Percentiles rank a stretch among this genome's conserved stretches.
phyloP scores from a whole-genome alignment of 176 grass and related monocot species.

The Puya raimondii region DNA sequence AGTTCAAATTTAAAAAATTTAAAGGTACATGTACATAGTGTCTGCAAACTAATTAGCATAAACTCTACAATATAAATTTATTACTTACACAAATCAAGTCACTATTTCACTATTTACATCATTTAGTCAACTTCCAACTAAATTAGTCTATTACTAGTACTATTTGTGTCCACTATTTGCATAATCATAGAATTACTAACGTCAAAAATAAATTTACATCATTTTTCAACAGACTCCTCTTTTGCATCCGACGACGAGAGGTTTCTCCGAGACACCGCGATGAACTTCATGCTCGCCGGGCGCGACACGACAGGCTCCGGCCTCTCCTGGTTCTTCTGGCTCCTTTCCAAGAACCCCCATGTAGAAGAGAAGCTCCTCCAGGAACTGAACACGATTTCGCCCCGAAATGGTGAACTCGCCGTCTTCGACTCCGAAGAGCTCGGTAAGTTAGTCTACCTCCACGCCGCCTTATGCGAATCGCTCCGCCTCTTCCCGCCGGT shows the following conservation, averaged over 20 bases:
- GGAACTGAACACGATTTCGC: conserved; percentile 33
- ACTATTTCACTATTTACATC: too few relatives aligned
- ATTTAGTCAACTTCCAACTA: too few relatives aligned
- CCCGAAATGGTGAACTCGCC: conserved; percentile 1
- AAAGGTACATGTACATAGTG: too few relatives aligned
- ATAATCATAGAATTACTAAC: too few relatives aligned
- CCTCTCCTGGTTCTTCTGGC: conserved; percentile 82
- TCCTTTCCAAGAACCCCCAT: conserved; percentile 41
- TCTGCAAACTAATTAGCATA: too few relatives aligned
- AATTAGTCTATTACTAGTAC: too few relatives aligned
- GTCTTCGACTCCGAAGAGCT: conserved; percentile 47
- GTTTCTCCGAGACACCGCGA: conserved; percentile 52
- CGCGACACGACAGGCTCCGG: conserved; percentile 65
- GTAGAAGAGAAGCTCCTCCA: conserved; percentile 48
- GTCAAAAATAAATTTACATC: too few relatives aligned
- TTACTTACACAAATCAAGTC: too few relatives aligned
- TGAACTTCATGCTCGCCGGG: conserved; percentile 73
- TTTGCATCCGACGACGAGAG: conserved; percentile 9
- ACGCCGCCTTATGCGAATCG: conserved; percentile 64
- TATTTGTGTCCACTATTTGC: too few relatives aligned
- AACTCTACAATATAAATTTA: too few relatives aligned
- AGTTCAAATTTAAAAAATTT: too few relatives aligned
- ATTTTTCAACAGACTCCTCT: too few relatives aligned
- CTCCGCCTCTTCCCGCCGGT: conserved; percentile 68
- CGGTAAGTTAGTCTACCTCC: conserved; percentile 43